A percentile compares a stretch with the other conserved stretches of the same genome.
Conservation (phyloP, 2,329 filamentous ascomycete species). For the Colletotrichum tanaceti region DNA sequence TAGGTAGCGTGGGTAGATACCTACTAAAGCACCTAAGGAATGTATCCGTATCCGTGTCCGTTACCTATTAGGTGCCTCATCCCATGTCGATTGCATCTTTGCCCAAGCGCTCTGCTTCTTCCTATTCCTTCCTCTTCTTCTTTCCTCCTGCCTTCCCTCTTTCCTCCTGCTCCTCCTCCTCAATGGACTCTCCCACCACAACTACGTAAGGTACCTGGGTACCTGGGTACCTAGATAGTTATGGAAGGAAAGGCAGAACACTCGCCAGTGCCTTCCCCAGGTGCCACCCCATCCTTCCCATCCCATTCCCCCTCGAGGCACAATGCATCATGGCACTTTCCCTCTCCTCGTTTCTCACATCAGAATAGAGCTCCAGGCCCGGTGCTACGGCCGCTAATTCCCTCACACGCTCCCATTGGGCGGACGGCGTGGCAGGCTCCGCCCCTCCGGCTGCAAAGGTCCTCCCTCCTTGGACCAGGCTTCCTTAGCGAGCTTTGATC, state of each 20-base stretch:
- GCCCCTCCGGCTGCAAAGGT: background rate
- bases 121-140: background rate
- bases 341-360: background rate
- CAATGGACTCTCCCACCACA: background rate
- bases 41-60: no score
- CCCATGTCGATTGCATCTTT: background rate
- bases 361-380: background rate
- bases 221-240: no score
- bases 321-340: background rate
- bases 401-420: background rate
- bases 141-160: background rate
- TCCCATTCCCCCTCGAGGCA: background rate
- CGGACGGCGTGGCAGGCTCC: conserved; percentile 2
- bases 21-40: no score
- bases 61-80: no score
- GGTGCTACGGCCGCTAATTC: background rate
- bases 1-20: no score
- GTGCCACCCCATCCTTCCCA: no score
- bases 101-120: background rate
- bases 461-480: background rate
- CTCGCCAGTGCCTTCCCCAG: background rate
- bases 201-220: no score
- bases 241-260: no score
- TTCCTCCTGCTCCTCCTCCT: background rate
- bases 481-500: background rate